Percentiles rank a stretch among this genome's conserved stretches.
phyloP scores from a whole-genome alignment of 305 asterid genomes.

The Fraxinus albicans region DNA sequence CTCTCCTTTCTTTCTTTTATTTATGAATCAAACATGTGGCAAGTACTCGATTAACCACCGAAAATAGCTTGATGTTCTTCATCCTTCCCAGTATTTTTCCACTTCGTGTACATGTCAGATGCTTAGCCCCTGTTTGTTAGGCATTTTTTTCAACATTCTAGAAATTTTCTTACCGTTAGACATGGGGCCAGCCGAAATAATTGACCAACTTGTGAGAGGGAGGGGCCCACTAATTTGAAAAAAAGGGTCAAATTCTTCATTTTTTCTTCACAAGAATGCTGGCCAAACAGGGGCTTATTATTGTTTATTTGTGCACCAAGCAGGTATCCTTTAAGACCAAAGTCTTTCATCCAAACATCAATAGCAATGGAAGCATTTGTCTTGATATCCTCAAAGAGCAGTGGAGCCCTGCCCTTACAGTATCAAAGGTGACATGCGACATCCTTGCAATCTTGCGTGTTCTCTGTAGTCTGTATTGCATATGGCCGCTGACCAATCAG shows the following conservation, averaged over 20 bases:
- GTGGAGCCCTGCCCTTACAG: conserved; percentile 82
- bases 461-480: background rate
- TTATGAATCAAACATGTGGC: background rate
- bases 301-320: background rate
- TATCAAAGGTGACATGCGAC: conserved; percentile 54
- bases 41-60: background rate
- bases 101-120: background rate
- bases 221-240: no score
- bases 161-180: no score
- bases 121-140: no score
- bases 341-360: conserved; percentile 72
- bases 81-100: background rate
- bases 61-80: background rate
- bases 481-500: background rate
- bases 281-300: no score
- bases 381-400: conserved; percentile 78
- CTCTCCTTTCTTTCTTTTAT: background rate
- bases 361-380: conserved; percentile 73
- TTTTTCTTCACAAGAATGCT: no score
- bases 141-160: no score
- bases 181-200: no score
- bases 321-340: conserved; percentile 73
- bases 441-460: background rate
- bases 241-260: no score
- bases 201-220: no score